Evolutionary conservation across 108 stramenopile species (phyloP).

Genomic region (Hondaea fermentalgiana): DNA sequence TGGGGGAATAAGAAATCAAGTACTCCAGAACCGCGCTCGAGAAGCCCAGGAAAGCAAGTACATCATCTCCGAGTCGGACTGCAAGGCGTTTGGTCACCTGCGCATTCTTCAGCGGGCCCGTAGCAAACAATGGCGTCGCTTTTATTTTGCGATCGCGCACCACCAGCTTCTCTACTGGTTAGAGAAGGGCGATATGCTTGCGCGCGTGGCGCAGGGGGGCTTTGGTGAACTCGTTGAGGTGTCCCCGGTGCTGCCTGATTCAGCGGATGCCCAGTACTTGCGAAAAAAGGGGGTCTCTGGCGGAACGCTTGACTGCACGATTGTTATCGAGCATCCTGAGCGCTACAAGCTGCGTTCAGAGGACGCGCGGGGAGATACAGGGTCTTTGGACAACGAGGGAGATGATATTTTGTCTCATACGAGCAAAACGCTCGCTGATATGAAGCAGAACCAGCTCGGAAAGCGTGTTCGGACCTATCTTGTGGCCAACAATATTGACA

Average conservation of each 20-base stretch:
- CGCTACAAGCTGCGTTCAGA: not conserved
- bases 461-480: not conserved
- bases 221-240: constrained; percentile 6
- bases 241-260: not conserved
- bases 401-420: not conserved
- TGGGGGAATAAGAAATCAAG: not conserved
- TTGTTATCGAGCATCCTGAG: not conserved
- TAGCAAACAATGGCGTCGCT: not conserved
- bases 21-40: not conserved
- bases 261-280: not conserved
- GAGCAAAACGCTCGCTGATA: not conserved
- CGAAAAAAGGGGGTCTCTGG: not conserved
- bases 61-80: not conserved
- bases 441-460: not conserved
- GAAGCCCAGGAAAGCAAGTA: constrained; percentile 6
- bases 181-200: constrained; percentile 2
- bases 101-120: not conserved
- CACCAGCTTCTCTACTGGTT: not conserved
- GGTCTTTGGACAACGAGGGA: not conserved
- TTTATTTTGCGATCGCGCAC: constrained; percentile 12
- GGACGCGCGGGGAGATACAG: not conserved
- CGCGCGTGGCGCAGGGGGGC: not conserved
- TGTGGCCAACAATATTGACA: not conserved
- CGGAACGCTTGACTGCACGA: not conserved
- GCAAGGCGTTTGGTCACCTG: not conserved